Evolutionary conservation across 805 yeast genomes (phyloP), one percentile per base, ranked within the genome.

Genomic region (Pichia rugopelliculosa): DNA sequence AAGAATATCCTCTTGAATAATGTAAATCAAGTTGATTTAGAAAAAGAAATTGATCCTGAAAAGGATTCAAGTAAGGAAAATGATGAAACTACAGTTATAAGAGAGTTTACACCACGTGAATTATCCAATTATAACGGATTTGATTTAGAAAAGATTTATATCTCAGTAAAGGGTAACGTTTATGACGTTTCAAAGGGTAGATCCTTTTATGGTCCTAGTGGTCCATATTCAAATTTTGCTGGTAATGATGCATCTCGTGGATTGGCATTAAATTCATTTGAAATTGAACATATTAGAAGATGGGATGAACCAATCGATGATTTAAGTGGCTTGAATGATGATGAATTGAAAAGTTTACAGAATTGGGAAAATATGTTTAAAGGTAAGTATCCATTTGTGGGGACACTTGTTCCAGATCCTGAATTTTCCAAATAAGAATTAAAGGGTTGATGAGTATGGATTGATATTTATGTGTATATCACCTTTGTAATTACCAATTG

Each of bases 181-280:
- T 91, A 76, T 59, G 96, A 91, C 59, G 95, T 88, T 20, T 71
- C 87, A 6, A 70, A 72, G 11, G 95, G 95, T 0, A 77, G 90
- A 54, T 76, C 77, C 41, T 90, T 91, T 62, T 91, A 91, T 65
- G 98, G 98, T 0, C 98, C 98, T 7, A 87, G 91, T 26, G 97
- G 97, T 0, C 96, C 96, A 0, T 91, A 91, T 67, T 81, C 86
- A 39, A 87, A 86, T 60, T 91, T 91, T 72, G 97, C 97, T 0
- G 98, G 98, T 1, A 84, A 87, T 56, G 98, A 91, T 67, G 97
- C 97, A 4, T 84, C 95, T 0, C 73, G 98, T 54, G 98, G 97
- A 0, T 74, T 91, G 47, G 96, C 96, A 0, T 70, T 77, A 57
- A 90, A 89, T 65, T 85, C 95, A 17, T 91, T 90, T 66, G 97